Evolutionary conservation across 1,284 basidiomycete genomes (phyloP).

Genomic region (Mycosarcoma maydis): DNA sequence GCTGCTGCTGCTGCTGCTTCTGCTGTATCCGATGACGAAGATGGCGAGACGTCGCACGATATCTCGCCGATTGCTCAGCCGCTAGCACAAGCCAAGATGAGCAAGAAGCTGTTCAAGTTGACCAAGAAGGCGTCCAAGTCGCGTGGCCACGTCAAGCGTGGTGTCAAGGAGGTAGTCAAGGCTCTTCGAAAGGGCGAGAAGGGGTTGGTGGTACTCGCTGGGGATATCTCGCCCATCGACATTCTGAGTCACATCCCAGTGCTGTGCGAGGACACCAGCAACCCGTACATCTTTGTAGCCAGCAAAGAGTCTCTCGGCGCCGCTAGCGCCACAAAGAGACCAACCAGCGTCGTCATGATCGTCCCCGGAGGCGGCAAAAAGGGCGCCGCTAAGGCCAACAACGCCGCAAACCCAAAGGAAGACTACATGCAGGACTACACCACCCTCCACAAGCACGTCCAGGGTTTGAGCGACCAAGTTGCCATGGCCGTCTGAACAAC

Average conservation of each 20-base stretch:
- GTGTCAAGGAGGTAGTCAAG: constrained; percentile 67
- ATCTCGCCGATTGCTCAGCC: constrained; percentile 63
- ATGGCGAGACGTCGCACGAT: constrained; percentile 15
- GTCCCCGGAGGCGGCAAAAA: constrained; percentile 72
- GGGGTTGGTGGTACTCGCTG: constrained; percentile 85
- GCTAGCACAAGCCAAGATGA: constrained; percentile 58
- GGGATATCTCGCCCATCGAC: constrained; percentile 97
- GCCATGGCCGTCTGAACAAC: constrained; percentile 30
- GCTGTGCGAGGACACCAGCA: constrained; percentile 90
- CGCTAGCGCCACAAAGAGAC: constrained; percentile 95
- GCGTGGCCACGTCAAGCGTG: constrained; percentile 66
- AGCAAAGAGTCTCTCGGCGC: constrained; percentile 80
- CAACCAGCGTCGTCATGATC: constrained; percentile 96
- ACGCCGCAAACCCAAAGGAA: constrained; percentile 71
- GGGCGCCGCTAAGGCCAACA: constrained; percentile 74
- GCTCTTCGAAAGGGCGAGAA: constrained; percentile 65
- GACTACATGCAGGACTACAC: constrained; percentile 86
- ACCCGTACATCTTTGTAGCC: constrained; percentile 81
- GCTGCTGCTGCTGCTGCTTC: not conserved
- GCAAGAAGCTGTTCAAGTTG: constrained; percentile 66
- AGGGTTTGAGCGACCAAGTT: constrained; percentile 40
- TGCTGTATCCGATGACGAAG: constrained; percentile 46
- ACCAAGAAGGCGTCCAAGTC: constrained; percentile 66
- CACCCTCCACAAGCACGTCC: constrained; percentile 80
- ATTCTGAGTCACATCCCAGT: constrained; percentile 97